Base-by-base conservation (phyloP, 2,329 filamentous ascomycete species). In the Amphichorda felina region DNA sequence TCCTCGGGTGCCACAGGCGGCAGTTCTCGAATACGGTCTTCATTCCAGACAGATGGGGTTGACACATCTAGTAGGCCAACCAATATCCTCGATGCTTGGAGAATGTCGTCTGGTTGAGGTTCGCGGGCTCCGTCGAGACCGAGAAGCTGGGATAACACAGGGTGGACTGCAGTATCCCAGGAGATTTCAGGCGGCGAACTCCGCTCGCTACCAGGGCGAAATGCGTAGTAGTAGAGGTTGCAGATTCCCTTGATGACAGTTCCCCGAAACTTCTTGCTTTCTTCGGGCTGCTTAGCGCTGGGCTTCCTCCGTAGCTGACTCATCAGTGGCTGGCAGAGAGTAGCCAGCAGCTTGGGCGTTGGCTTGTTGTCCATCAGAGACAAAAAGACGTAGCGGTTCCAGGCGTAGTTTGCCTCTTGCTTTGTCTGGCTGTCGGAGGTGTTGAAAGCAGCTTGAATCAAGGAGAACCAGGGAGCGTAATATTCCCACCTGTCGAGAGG, bases 381-480 rank as follows among this genome's bases (percentile, higher is more conserved):
- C 6, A 79, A 72, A 50, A 81, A 94, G 15, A 91, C 72, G 30
- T 95, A 75, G 36, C 83, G 79, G 46, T 83, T 85, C 84, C 89
- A 95, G 1, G 87, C 87, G 38, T 79, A 63, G 48, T 89, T 86
- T 16, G 88, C 84, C 48, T 93, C 79, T 11, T 75, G 66, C 46
- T 80, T 85, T 30, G 79, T 82, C 30, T 69, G 61, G 4, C 69
- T 60, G 42, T 94, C 85, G 35, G 72, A 72, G 45, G 76, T 81
- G 50, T 94, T 94, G 57, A 96, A 86, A 49, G 85, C 91, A 41
- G 69, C 70, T 47, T 94, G 82, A 14, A 94, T 79, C 8, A 94
- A 69, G 22, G 71, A 69, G 7, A 95, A 64, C 82, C 86, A 95
- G 5, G 72, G 66, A 19, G 67, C 71, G 42, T 86, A 76, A 48